These are phyloP conservation scores for Ganoderma multipileum DNA, from an alignment of 1,284 basidiomycete genomes.

Conservation along the genomic window DNA sequence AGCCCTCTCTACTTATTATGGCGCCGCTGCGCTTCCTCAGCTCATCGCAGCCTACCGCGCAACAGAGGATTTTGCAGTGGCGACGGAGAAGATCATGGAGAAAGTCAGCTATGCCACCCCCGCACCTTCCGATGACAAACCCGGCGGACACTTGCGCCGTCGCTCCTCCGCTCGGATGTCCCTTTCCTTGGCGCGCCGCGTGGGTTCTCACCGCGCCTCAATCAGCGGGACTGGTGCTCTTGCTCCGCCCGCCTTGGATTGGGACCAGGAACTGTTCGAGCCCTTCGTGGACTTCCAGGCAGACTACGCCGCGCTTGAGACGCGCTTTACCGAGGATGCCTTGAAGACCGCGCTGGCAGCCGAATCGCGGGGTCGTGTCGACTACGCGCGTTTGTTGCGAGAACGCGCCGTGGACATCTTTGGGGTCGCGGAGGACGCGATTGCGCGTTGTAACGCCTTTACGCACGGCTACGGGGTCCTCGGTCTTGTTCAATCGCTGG, in stretches of 20 bases:
- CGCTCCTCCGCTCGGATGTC: slow-evolving; percentile 75
- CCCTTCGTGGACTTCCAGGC: slow-evolving; percentile 91
- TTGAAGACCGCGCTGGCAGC: slow-evolving; percentile 52
- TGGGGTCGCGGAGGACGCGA: slow-evolving; percentile 79
- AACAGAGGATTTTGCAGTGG: slow-evolving; percentile 82
- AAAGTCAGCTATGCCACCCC: slow-evolving; percentile 62
- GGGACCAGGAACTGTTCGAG: slow-evolving; percentile 91
- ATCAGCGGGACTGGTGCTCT: slow-evolving; percentile 33
- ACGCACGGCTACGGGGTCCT: slow-evolving; percentile 87
- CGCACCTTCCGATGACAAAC: slow-evolving; percentile 16
- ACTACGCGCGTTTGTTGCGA: slow-evolving; percentile 70
- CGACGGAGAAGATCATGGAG: slow-evolving; percentile 78
- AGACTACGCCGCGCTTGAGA: slow-evolving; percentile 82
- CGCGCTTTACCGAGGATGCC: slow-evolving; percentile 65
- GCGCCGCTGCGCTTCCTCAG: slow-evolving; percentile 67
- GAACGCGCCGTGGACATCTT: slow-evolving; percentile 80
- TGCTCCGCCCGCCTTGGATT: slow-evolving; percentile 58
- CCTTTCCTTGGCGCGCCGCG: slow-evolving; percentile 76
- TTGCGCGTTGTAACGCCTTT: slow-evolving; percentile 76
- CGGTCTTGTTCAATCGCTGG: slow-evolving; percentile 77
- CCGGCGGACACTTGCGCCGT: slow-evolving; percentile 33
- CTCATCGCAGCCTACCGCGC: slow-evolving; percentile 74
- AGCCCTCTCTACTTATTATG: slow-evolving; percentile 68
- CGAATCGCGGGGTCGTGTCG: slow-evolving; percentile 40
- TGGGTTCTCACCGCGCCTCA: slow-evolving; percentile 43